Conservation (phyloP, 345 rosid genomes). For the Lepidium sativum region DNA sequence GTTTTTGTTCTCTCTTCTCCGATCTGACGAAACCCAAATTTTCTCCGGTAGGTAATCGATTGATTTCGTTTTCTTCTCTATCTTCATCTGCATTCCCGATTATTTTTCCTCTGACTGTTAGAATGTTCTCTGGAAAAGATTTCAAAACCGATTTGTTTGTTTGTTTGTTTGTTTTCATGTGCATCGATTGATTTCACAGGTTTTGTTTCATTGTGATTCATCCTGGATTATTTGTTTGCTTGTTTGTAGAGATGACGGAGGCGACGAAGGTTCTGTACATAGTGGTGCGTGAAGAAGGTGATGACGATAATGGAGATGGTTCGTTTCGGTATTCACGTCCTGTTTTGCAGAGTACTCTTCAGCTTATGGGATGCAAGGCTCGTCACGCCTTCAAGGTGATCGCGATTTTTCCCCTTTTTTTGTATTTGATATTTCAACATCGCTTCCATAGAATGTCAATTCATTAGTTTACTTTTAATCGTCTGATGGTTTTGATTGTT, state of each 20-base stretch:
- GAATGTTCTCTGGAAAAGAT: neutral
- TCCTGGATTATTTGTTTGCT: neutral
- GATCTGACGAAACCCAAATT: neutral
- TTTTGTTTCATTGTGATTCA: neutral
- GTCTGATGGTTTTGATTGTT: neutral
- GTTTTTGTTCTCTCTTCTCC: neutral
- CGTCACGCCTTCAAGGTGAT: slow-evolving; percentile 97
- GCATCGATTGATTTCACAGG: too few species aligned
- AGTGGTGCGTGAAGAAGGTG: slow-evolving; percentile 56
- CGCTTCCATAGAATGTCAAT: neutral
- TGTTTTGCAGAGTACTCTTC: slow-evolving; percentile 90
- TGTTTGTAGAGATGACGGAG: slow-evolving; percentile 46
- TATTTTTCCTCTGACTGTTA: neutral
- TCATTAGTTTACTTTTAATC: neutral
- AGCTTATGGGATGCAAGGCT: slow-evolving; percentile 97
- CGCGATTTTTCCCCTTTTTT: neutral
- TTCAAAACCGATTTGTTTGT: neutral
- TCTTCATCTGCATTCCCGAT: slow-evolving; percentile 10
- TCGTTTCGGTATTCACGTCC: slow-evolving; percentile 84
- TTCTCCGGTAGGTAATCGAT: neutral
- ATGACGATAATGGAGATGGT: slow-evolving; percentile 34
- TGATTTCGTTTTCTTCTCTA: neutral
- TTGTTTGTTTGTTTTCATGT: neutral
- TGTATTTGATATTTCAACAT: neutral
- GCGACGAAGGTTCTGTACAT: slow-evolving; percentile 62